These are phyloP conservation scores for Hypoxylon sp. DNA, from an alignment of 2,329 filamentous ascomycete species.

Conservation along the genomic window DNA sequence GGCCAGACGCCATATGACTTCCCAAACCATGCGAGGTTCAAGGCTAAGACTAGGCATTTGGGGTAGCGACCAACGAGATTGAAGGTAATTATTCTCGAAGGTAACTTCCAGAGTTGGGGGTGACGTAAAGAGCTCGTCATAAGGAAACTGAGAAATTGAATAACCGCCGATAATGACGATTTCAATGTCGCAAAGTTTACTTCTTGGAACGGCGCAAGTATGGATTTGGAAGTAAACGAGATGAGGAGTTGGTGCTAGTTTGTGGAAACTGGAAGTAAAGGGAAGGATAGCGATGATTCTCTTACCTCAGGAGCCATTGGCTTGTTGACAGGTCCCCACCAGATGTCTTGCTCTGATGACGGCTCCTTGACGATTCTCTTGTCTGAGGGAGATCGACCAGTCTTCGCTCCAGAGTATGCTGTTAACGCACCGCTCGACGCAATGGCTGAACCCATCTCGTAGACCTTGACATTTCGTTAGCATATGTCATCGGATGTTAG, in stretches of 20 bases:
- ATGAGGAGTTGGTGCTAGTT: conserved; percentile 22
- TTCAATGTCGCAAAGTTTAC: conserved; percentile 9
- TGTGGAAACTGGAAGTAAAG: conserved; percentile 2
- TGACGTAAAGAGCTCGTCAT: conserved; percentile 38
- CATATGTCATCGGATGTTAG: conserved; percentile 25
- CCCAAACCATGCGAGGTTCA: conserved; percentile 25
- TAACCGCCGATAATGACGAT: neutral
- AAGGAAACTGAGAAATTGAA: neutral
- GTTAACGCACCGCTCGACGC: conserved; percentile 95
- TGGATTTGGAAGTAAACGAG: conserved; percentile 4
- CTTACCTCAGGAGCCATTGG: conserved; percentile 97
- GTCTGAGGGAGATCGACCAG: conserved; percentile 94
- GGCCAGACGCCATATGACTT: conserved; percentile 32
- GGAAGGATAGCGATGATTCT: conserved; percentile 45
- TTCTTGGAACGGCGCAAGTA: neutral
- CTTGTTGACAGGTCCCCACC: conserved; percentile 99
- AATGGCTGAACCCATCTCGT: conserved; percentile 98
- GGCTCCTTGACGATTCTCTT: conserved; percentile 97
- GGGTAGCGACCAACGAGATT: conserved; percentile 18
- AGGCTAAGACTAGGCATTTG: conserved; percentile 19
- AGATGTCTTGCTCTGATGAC: conserved; percentile 90
- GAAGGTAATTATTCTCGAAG: conserved; percentile 3
- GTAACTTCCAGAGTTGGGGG: conserved; percentile 1
- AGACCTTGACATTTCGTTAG: conserved; percentile 63
- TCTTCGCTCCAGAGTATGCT: conserved; percentile 98